Base-by-base conservation (phyloP, 805 yeast genomes). In the Torulaspora maleeae region DNA sequence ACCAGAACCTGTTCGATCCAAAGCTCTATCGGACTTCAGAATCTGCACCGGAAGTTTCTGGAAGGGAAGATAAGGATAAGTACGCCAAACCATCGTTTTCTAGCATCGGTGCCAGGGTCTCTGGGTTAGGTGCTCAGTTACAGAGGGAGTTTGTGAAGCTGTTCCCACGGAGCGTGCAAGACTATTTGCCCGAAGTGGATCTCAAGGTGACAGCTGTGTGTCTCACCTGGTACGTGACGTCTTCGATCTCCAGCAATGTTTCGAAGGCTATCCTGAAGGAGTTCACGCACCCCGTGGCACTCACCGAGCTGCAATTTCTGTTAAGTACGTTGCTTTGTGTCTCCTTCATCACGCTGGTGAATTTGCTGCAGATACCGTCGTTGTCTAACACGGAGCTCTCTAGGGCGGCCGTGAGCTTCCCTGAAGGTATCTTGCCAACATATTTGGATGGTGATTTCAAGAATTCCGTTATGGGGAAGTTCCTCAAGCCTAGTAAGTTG, bases 251-350 rank as follows among this genome's bases (percentile, higher is more conserved):
- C 2, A 83, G 83, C 53, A 88, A 87, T 59, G 73, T 91, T 28
- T 81, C 95, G 28, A 91, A 91, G 63, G 70, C 81, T 38, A 87
- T 91, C 38, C 69, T 91, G 48, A 77, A 72, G 51, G 69, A 71
- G 38, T 89, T 83, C 65, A 76, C 76, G 36, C 86, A 80, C 62
- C 96, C 99, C 1, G 80, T 89, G n/a, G 83, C 95, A 0, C 75
- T 93, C 46, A 88, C 97, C 1, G 89, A 90, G 72, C 68, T 83
- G 43, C 98, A 93, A 69, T 91, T 91, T 59, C 57, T 83, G 25
- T 71, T 87, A 55, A 89, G 89, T 54, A 82, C 82, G 3, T 30
- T 69, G 9, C 71, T 85, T 48, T 84, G 93, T 51, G 51, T 80
- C 19, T 19, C 64, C 0, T 71, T 79, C 10, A 58, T 77, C 27